Percentiles rank a stretch among this genome's conserved stretches.
These are phyloP conservation scores for Holtermannia corniformis DNA, from an alignment of 768 basidiomycete genomes.

Conservation along the genomic window DNA sequence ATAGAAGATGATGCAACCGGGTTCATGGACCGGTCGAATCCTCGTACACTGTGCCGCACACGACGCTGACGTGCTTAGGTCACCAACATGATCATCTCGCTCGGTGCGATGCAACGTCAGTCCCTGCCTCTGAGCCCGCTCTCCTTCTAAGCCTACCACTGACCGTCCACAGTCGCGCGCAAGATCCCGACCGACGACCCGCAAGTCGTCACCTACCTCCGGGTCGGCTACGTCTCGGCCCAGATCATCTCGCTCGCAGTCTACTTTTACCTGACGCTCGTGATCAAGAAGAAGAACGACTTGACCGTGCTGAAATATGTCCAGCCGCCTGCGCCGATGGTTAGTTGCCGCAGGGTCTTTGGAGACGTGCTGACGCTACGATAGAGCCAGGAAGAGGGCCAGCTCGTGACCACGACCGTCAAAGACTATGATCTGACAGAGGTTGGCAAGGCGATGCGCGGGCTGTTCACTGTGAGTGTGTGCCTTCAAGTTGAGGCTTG, in stretches of 20 bases:
- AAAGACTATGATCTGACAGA: slow-evolving; percentile 88
- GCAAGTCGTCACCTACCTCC: slow-evolving; percentile 66
- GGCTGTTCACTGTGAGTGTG: slow-evolving; percentile 39
- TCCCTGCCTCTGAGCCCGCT: neutral
- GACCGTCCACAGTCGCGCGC: slow-evolving; percentile 58
- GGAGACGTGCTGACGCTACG: neutral
- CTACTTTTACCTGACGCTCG: slow-evolving; percentile 71
- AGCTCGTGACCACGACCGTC: slow-evolving; percentile 77
- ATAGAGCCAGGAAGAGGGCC: slow-evolving; percentile 57
- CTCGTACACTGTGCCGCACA: too few species aligned
- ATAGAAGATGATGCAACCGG: slow-evolving; percentile 53
- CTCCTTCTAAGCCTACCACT: neutral
- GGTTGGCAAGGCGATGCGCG: slow-evolving; percentile 56
- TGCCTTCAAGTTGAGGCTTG: neutral
- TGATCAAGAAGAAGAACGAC: slow-evolving; percentile 95
- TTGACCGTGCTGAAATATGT: slow-evolving; percentile 94
- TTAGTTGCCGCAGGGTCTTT: slow-evolving; percentile 40
- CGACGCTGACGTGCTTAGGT: too few species aligned
- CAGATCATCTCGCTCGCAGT: slow-evolving; percentile 62
- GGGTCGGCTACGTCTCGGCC: slow-evolving; percentile 66
- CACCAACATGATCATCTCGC: slow-evolving; percentile 76
- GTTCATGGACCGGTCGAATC: too few species aligned
- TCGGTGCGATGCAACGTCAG: slow-evolving; percentile 84
- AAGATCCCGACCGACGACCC: slow-evolving; percentile 88
- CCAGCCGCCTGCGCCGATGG: slow-evolving; percentile 67